Base-by-base conservation (phyloP, 352 stramenopile genomes). In the Globisporangium canariense region DNA sequence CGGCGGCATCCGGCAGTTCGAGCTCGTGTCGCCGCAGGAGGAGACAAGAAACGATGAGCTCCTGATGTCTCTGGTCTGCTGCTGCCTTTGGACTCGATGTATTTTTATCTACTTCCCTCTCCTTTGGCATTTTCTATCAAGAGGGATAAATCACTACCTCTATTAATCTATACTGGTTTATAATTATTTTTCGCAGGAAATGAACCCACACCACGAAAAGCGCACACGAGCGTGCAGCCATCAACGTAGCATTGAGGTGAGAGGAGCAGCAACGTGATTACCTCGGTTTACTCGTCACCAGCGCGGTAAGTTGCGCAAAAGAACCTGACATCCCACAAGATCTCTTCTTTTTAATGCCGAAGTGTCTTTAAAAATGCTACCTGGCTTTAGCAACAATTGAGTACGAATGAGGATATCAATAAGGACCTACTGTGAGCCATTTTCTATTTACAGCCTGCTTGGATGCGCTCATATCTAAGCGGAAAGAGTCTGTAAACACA, bases 1-100 rank as follows among this genome's bases (percentile, higher is more conserved):
- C 8, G 64, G 83, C 28, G 64, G 63, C 13, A 67, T 90, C 16
- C 79, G 79, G 11, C 77, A 76, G 58, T 91, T 74, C 30, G 43
- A 67, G 25, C 38, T 43, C 38, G 7, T 16, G 38, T 14, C 38
- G 10, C 8, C 32, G 7, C 32, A 36, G 4, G 32, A 43, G 38
- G 2, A 43, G 38, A 5, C 32, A 36, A 36, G 25, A 28, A 36
- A 36, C 32, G 32, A 36, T 8, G 32, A 36, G 32, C 32, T 36
- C 32, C 32, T 36, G 25, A 28, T 28, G 25, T 28, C 25, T 28
- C 25, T 28, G 25, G 25, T 28, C 25, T 28, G 25, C 25, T 28
- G 25, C 1, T 28, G 32, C 32, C 32, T 36, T 36, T 36, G 32
- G 4, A 36, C 32, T 36, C 32, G 4, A 36, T 36, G 32, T 36